Percentiles rank a stretch among this genome's conserved stretches.
phyloP scores from a whole-genome alignment of 805 yeast genomes.

The Candida tammaniensis region DNA sequence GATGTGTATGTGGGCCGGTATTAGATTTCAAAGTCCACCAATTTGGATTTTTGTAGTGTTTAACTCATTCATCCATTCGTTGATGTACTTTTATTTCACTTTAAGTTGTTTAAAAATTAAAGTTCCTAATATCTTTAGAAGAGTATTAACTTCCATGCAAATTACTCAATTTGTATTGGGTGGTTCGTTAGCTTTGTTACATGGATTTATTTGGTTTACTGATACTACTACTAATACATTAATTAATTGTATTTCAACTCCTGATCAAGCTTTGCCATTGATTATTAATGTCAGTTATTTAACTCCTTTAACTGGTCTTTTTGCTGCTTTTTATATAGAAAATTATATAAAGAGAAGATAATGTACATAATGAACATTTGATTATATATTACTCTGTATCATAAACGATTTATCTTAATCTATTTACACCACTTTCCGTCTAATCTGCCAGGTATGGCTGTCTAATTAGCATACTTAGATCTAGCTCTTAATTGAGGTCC shows the following conservation, averaged over 20 bases:
- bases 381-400: no score
- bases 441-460: no score
- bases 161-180: constrained; percentile 68
- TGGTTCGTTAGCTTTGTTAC: constrained; percentile 64
- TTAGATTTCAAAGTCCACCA: constrained; percentile 67
- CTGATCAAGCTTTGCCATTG: constrained; percentile 63
- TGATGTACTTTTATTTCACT: constrained; percentile 71
- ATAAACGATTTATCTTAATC: no score
- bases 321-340: constrained; percentile 63
- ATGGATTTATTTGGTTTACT: constrained; percentile 57
- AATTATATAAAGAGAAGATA: constrained; percentile 40
- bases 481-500: constrained; percentile 43
- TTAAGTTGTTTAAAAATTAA: constrained; percentile 55
- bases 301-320: constrained; percentile 64
- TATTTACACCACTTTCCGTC: no score
- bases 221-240: constrained; percentile 41
- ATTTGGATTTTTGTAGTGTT: constrained; percentile 79
- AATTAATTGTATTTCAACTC: constrained; percentile 49
- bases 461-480: constrained; percentile 15
- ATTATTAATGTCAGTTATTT: constrained; percentile 61
- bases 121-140: constrained; percentile 57
- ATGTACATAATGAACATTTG: no score
- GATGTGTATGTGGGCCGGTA: constrained; percentile 80
- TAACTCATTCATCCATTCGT: constrained; percentile 73
- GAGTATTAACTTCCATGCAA: constrained; percentile 62